Conservation (phyloP, 805 yeast species). For the Metschnikowia kofuensis region DNA sequence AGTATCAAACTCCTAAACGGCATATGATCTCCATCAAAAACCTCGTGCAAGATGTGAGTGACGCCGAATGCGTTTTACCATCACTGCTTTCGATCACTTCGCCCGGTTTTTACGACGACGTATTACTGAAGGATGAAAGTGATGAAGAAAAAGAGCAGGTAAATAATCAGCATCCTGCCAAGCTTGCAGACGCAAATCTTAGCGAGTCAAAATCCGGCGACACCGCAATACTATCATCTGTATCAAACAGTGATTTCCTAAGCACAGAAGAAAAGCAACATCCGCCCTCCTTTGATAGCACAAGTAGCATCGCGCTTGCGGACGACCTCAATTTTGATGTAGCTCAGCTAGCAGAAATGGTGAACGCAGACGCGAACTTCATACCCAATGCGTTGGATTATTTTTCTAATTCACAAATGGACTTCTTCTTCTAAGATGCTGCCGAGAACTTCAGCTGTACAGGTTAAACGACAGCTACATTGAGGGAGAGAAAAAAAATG, state of each 20-base stretch:
- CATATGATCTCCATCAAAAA: constrained; percentile 11
- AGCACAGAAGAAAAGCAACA: background rate
- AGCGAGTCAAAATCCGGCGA: background rate
- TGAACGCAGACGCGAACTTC: constrained; percentile 14
- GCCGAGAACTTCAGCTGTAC: background rate
- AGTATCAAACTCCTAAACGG: constrained; percentile 1
- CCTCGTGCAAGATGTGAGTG: constrained; percentile 13
- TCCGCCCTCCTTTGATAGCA: background rate
- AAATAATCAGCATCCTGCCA: background rate
- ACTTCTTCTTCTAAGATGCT: background rate
- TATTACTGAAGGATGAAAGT: constrained; percentile 9
- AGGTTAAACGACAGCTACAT: background rate
- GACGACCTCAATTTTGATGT: constrained; percentile 16
- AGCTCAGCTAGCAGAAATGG: constrained; percentile 18
- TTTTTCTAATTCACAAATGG: constrained; percentile 1
- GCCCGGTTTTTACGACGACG: constrained; percentile 20
- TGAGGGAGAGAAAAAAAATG: background rate
- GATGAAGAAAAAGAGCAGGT: constrained; percentile 5
- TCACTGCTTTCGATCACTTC: constrained; percentile 16
- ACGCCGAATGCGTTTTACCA: constrained; percentile 14
- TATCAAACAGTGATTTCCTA: background rate
- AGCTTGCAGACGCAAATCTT: background rate
- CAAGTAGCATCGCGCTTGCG: background rate
- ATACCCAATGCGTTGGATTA: constrained; percentile 16
- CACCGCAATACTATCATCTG: background rate